These are phyloP conservation scores for Zalaria obscura DNA, from an alignment of 2,329 filamentous ascomycete species.

Conservation along the genomic window DNA sequence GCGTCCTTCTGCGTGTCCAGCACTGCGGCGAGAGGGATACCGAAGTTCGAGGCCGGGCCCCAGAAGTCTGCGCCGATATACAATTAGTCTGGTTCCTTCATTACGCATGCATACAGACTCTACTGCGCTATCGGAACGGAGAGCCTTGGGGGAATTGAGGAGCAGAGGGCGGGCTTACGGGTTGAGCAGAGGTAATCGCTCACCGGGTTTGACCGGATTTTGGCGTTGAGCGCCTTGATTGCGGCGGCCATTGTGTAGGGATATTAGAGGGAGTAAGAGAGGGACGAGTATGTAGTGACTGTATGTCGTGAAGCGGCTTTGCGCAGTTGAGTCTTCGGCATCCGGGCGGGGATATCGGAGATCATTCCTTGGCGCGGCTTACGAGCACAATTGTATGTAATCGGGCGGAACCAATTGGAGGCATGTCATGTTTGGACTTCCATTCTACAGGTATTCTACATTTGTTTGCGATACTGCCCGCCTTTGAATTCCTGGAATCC, in stretches of 20 bases:
- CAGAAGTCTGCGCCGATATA: constrained; percentile 29
- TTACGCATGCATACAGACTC: not conserved
- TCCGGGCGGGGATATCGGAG: too few relatives aligned
- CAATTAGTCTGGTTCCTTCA: not conserved
- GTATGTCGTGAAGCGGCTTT: too few relatives aligned
- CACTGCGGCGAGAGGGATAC: constrained; percentile 38
- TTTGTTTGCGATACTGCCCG: too few relatives aligned
- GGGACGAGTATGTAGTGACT: too few relatives aligned
- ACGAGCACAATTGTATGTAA: too few relatives aligned
- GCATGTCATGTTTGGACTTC: too few relatives aligned
- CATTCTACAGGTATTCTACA: too few relatives aligned
- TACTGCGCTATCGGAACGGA: not conserved
- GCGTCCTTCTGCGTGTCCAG: constrained; percentile 40
- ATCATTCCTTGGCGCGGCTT: too few relatives aligned
- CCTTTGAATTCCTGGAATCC: too few relatives aligned
- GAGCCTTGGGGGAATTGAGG: constrained; percentile 3
- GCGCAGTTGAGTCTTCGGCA: too few relatives aligned
- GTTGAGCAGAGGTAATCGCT: constrained; percentile 39
- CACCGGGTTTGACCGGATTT: constrained; percentile 35
- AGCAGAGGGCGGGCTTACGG: constrained; percentile 24
- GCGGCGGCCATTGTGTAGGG: constrained; percentile 32
- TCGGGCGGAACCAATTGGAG: too few relatives aligned
- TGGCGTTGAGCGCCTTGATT: constrained; percentile 39
- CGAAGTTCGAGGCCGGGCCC: constrained; percentile 38
- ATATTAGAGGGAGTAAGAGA: not conserved